Conservation (phyloP, 2,329 filamentous ascomycete species). For the Penicillium sp. region DNA sequence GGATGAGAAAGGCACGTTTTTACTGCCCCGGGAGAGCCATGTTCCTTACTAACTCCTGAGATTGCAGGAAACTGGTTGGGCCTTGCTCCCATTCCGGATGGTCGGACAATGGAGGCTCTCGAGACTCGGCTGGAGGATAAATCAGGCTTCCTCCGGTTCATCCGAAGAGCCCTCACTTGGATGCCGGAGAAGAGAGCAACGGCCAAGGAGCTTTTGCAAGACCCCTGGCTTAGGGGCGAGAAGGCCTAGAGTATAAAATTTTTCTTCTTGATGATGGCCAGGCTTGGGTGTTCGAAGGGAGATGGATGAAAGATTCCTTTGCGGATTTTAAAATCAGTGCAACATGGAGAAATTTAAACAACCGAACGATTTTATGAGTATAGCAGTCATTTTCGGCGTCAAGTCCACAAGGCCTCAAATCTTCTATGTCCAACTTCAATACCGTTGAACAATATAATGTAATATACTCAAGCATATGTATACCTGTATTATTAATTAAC, state of each 20-base stretch:
- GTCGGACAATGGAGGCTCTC: not conserved
- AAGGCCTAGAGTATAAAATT: not conserved
- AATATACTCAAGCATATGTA: too few relatives aligned
- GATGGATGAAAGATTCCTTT: too few relatives aligned
- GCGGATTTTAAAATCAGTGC: too few relatives aligned
- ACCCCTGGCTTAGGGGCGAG: constrained; percentile 47
- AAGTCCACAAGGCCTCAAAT: not conserved
- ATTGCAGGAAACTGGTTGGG: not conserved
- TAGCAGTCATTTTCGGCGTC: too few relatives aligned
- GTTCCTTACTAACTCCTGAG: not conserved
- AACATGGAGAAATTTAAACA: too few relatives aligned
- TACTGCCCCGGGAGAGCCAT: not conserved
- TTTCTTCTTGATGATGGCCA: not conserved
- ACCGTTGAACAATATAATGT: too few relatives aligned
- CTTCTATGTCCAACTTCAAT: not conserved
- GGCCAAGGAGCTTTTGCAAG: constrained; percentile 6
- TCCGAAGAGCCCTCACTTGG: not conserved
- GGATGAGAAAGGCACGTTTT: not conserved
- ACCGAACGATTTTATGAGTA: too few relatives aligned
- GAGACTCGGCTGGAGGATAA: constrained; percentile 1
- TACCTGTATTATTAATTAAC: not conserved
- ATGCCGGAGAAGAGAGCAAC: constrained; percentile 4
- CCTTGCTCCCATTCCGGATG: not conserved
- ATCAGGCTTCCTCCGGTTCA: not conserved
- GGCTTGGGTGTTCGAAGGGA: not conserved